A percentile compares a stretch with the other conserved stretches of the same genome.
These are phyloP conservation scores for Metschnikowia lachancei DNA, from an alignment of 805 yeast species.

Conservation along the genomic window DNA sequence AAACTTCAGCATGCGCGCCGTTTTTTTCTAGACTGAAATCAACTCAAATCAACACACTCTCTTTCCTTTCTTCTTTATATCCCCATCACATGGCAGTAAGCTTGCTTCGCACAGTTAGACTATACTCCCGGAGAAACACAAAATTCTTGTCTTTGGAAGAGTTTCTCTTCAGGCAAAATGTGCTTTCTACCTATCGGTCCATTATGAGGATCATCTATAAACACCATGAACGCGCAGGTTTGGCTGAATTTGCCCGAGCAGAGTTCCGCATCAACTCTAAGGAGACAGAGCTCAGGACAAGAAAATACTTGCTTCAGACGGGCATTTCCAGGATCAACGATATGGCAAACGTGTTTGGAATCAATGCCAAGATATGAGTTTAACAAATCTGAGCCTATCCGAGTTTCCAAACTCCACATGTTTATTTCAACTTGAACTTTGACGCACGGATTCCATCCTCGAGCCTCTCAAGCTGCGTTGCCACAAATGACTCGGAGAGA, in stretches of 20 bases:
- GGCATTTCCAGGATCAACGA: slow-evolving; percentile 31
- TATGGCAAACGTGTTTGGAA: slow-evolving; percentile 25
- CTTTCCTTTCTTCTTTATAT: neutral
- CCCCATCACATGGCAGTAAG: neutral
- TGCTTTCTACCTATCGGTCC: slow-evolving; percentile 33
- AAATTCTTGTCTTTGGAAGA: slow-evolving; percentile 34
- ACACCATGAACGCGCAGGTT: slow-evolving; percentile 37
- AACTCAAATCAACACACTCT: neutral
- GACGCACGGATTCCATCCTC: slow-evolving; percentile 17
- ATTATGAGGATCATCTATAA: slow-evolving; percentile 33
- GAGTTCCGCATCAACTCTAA: slow-evolving; percentile 33
- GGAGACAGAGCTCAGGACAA: slow-evolving; percentile 32
- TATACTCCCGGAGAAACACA: neutral
- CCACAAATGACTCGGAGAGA: slow-evolving; percentile 7
- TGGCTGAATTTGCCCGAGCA: slow-evolving; percentile 30
- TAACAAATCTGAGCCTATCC: too few relatives aligned
- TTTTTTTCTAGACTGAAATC: neutral
- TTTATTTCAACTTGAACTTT: slow-evolving; percentile 13
- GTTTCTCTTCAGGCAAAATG: slow-evolving; percentile 37
- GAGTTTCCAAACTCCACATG: too few relatives aligned
- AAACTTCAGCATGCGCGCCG: neutral
- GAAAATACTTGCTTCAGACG: slow-evolving; percentile 36
- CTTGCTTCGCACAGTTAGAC: neutral
- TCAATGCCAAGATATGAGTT: slow-evolving; percentile 10
- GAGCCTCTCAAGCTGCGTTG: slow-evolving; percentile 8